Evolutionary conservation across 129 eudicot genomes (phyloP), one percentile per base, ranked within the genome.

Genomic region (Chrysanthemum makinoi): DNA sequence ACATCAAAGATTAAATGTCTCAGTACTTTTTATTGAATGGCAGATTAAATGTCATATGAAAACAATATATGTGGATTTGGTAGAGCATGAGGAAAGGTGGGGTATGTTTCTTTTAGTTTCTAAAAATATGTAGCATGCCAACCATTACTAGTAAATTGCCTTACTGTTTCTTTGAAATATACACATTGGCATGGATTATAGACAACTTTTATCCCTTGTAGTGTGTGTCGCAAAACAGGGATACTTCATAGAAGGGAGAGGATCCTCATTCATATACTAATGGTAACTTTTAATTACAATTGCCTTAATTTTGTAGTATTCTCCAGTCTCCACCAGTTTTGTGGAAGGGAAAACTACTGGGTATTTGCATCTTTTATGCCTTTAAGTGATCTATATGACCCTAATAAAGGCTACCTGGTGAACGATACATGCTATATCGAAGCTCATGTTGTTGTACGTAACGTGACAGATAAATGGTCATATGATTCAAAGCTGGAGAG

Each of bases 311-410:
- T 28, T 62, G 81, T 86, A 92, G 24, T 22, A 22, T 1, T 22
- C 24, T 22, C 1, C 24, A 22, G 24, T 22, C 24, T 22, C 24
- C 24, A 22, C 24, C 24, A 22, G 24, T 22, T 22, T 22, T 1
- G 24, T 22, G 20, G 1, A 22, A 22, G 24, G 79, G 96, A 89
- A 84, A 92, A 91, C 50, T 96, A 92, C 66, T 92, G 96, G 98
- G 98, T 96, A 15, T 92, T 92, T 81, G 89, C 98, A 26, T 86
- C 98, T 22, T 92, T 92, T 76, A 89, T 92, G 96, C 86, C 96
- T 65, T 89, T 92, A 62, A 59, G 86, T 65, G 98, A 92, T 49
- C 79, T 92, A 33, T 92, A 92, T 82, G 98, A 92, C 80, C 96
- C 96, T 52, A 74, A 54, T 65, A 92, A 81, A 79, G 95, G 98